Conservation (phyloP, 495 filamentous ascomycete genomes). For the Penicillium turbatum region DNA sequence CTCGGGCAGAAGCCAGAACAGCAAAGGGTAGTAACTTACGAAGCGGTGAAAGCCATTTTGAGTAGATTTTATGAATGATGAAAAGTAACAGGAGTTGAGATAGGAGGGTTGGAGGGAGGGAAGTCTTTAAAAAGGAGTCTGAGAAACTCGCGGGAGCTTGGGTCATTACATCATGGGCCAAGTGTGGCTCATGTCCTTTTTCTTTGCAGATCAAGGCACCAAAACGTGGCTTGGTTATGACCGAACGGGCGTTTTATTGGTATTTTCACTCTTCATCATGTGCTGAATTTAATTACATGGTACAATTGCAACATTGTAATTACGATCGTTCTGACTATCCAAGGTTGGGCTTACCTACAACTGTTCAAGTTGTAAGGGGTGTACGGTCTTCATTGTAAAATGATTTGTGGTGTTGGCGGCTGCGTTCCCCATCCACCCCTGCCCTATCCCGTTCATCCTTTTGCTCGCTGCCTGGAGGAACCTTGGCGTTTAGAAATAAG, state of each 20-base stretch:
- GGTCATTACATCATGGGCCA: slow-evolving; percentile 20
- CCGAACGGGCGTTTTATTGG: not conserved
- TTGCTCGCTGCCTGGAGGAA: slow-evolving; percentile 25
- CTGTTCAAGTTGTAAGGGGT: no score
- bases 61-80: not conserved
- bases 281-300: not conserved
- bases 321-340: not conserved
- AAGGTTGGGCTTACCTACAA: not conserved
- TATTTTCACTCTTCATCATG: not conserved
- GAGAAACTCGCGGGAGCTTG: slow-evolving; percentile 1
- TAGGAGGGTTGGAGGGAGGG: not conserved
- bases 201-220: not conserved
- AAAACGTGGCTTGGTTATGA: slow-evolving; percentile 7
- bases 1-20: not conserved
- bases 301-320: not conserved
- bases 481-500: slow-evolving; percentile 17
- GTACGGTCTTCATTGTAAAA: no score
- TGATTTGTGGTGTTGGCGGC: slow-evolving; percentile 1
- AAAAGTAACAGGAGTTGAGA: not conserved
- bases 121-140: slow-evolving; percentile 17
- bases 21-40: slow-evolving; percentile 40
- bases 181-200: slow-evolving; percentile 11
- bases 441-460: slow-evolving; percentile 21
- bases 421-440: not conserved
- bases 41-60: slow-evolving; percentile 63